phyloP scores from a whole-genome alignment of 495 filamentous ascomycete genomes.

The Aspergillus saccharolyticus region DNA sequence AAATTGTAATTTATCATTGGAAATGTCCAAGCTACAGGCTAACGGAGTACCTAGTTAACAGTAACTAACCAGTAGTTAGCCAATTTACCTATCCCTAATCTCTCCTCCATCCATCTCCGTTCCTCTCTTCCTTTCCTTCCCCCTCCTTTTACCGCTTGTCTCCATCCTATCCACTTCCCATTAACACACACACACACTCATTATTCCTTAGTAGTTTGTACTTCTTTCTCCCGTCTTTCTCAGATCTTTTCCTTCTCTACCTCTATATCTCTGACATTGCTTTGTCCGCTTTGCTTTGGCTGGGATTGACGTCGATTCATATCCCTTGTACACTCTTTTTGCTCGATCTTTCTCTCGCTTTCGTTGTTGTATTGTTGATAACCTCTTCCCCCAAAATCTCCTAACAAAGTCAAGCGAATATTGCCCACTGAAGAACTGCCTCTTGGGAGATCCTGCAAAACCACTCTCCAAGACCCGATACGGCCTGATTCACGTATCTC shows the following conservation, averaged over 20 bases:
- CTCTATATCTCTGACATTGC: not conserved
- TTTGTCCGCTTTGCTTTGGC: not conserved
- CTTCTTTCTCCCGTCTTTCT: not conserved
- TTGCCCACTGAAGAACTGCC: not conserved
- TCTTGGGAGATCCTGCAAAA: not conserved
- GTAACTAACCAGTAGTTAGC: too few relatives aligned
- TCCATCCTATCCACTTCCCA: slow-evolving; percentile 3
- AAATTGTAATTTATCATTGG: not conserved
- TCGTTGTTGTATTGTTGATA: not conserved
- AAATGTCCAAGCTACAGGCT: too few relatives aligned
- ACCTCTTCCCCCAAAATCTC: not conserved
- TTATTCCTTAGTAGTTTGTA: not conserved
- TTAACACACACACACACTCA: slow-evolving; percentile 5
- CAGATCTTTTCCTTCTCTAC: not conserved
- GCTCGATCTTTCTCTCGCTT: not conserved
- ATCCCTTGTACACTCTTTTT: not conserved
- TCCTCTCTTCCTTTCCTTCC: not conserved
- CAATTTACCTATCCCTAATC: not conserved
- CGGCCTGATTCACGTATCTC: not conserved
- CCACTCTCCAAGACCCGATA: not conserved
- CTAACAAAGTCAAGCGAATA: not conserved
- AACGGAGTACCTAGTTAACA: too few relatives aligned
- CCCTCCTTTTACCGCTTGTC: not conserved
- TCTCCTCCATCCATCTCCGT: not conserved
- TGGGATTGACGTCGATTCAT: not conserved